Conservation (phyloP, 2,329 filamentous ascomycete genomes). For the Phialocephala sp. region DNA sequence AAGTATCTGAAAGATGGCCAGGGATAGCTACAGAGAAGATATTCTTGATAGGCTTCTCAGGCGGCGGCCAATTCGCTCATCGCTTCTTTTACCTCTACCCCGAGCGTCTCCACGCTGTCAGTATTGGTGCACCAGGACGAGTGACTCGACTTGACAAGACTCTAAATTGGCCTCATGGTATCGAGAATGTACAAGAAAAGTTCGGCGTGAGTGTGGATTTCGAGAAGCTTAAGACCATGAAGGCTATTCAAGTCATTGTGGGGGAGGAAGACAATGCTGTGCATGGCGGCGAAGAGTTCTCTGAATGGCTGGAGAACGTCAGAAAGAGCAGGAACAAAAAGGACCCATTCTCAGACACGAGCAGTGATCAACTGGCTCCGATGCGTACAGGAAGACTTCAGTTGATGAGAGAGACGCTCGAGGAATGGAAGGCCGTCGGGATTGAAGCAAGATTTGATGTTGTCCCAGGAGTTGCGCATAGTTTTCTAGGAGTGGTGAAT, state of each 20-base stretch:
- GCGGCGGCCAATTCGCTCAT: slow-evolving; percentile 43
- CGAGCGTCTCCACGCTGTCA: slow-evolving; percentile 39
- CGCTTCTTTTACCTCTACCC: slow-evolving; percentile 44
- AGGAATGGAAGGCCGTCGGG: not conserved
- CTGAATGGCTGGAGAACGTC: not conserved
- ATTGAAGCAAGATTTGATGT: not conserved
- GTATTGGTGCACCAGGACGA: slow-evolving; percentile 43
- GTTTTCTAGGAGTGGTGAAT: not conserved
- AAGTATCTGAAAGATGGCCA: slow-evolving; percentile 39
- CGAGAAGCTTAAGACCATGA: not conserved
- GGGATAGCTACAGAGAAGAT: slow-evolving; percentile 40
- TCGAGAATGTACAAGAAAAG: not conserved
- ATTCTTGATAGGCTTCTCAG: slow-evolving; percentile 42
- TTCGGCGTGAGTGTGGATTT: not conserved
- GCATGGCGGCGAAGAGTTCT: not conserved
- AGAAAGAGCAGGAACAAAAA: not conserved
- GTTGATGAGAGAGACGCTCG: not conserved
- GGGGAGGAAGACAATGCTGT: not conserved
- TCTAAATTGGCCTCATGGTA: not conserved
- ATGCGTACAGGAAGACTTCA: not conserved
- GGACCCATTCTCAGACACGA: not conserved
- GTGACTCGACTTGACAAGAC: slow-evolving; percentile 1
- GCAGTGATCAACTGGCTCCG: not conserved
- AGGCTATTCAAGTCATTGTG: not conserved
- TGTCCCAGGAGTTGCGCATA: not conserved